A percentile compares a stretch with the other conserved stretches of the same genome.
Conservation (phyloP, 2,329 filamentous ascomycete species). For the Fusarium sp. region DNA sequence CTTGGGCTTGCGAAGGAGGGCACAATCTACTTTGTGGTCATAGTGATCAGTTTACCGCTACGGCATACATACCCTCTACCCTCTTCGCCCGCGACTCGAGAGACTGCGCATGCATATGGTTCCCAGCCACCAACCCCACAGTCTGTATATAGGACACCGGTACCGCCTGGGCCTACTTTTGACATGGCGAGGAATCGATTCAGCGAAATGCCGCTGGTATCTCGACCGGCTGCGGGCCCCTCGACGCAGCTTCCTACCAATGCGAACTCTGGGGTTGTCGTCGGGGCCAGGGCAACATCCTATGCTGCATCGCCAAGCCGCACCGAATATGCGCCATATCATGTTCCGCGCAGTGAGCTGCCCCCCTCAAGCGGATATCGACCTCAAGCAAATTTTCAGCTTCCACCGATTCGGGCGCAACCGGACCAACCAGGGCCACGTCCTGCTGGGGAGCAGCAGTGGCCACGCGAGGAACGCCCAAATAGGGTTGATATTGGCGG, state of each 20-base stretch:
- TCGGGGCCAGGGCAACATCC: conserved; percentile 22
- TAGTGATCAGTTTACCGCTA: conserved; percentile 56
- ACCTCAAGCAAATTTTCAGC: conserved; percentile 54
- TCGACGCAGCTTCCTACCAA: conserved; percentile 50
- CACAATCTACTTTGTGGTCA: conserved; percentile 70
- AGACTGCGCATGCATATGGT: conserved; percentile 57
- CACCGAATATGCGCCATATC: conserved; percentile 62
- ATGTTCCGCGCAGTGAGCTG: conserved; percentile 65
- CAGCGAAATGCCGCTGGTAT: conserved; percentile 47
- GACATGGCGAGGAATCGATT: conserved; percentile 58
- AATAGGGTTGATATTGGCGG: conserved; percentile 70
- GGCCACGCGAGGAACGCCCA: conserved; percentile 61
- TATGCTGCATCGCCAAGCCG: conserved; percentile 60
- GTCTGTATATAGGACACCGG: conserved; percentile 55
- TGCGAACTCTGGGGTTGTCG: conserved; percentile 39
- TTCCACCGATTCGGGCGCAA: conserved; percentile 61
- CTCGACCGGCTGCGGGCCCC: conserved; percentile 40
- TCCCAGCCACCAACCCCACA: conserved; percentile 48
- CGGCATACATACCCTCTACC: conserved; percentile 56
- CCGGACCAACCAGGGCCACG: conserved; percentile 44
- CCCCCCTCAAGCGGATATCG: conserved; percentile 49
- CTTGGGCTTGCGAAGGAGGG: conserved; percentile 69
- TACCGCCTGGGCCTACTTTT: conserved; percentile 60
- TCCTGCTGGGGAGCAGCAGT: conserved; percentile 41
- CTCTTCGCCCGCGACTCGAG: conserved; percentile 58